Conservation (phyloP, 805 yeast genomes). For the Myxozyma lipomycoides region DNA sequence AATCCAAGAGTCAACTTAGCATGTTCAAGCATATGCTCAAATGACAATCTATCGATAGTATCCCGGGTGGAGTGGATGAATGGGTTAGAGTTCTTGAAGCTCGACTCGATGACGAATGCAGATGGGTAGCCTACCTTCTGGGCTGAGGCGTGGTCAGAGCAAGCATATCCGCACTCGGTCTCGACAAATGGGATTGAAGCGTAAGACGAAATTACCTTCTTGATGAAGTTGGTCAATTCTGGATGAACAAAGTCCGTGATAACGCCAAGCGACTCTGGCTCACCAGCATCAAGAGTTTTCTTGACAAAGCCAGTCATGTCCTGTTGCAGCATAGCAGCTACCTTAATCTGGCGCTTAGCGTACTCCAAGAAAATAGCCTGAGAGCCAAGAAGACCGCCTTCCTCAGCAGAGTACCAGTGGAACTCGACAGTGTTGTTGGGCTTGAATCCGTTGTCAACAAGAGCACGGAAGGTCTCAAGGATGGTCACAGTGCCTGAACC, state of each 20-base stretch:
- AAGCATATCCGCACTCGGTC: conserved; percentile 84
- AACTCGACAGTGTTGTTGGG: conserved; percentile 80
- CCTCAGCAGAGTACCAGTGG: conserved; percentile 95
- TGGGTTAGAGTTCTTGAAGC: conserved; percentile 57
- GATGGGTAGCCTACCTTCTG: conserved; percentile 78
- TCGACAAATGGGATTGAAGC: conserved; percentile 66
- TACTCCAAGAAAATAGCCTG: conserved; percentile 66
- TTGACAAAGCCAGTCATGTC: conserved; percentile 86
- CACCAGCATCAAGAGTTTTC: conserved; percentile 47
- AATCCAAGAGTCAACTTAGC: conserved; percentile 71
- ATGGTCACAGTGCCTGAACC: conserved; percentile 83
- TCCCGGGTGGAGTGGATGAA: conserved; percentile 75
- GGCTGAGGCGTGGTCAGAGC: conserved; percentile 91
- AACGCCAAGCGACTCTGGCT: conserved; percentile 71
- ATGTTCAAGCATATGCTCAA: conserved; percentile 76
- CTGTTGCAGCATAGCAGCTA: conserved; percentile 84
- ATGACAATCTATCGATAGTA: conserved; percentile 73
- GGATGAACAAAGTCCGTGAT: conserved; percentile 64
- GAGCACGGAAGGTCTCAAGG: conserved; percentile 67
- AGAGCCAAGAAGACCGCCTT: conserved; percentile 85
- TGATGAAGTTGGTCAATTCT: conserved; percentile 55
- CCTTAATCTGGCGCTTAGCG: conserved; percentile 44
- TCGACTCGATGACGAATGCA: conserved; percentile 76
- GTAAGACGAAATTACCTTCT: conserved; percentile 57
- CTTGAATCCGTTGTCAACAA: conserved; percentile 45